Evolutionary conservation across 345 rosid species (phyloP).

Genomic region (Rhizophora apiculata): DNA sequence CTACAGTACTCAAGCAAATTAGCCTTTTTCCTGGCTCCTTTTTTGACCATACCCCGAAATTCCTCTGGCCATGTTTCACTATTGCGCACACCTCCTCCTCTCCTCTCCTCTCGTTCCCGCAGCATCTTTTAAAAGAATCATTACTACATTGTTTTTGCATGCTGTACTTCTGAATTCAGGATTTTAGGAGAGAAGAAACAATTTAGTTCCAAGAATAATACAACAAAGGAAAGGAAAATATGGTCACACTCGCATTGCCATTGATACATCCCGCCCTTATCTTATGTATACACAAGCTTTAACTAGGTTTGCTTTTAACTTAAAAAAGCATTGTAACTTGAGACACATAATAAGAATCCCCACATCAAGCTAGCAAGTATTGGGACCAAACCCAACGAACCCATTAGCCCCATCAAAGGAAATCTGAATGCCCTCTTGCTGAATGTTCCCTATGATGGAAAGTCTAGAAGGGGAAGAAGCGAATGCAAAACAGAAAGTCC

Average conservation of each 20-base stretch:
- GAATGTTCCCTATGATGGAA: slow-evolving; percentile 93
- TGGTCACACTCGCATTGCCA: not conserved
- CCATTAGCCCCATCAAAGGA: slow-evolving; percentile 92
- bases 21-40: slow-evolving; percentile 18
- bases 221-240: not conserved
- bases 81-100: not conserved
- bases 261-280: not conserved
- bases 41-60: slow-evolving; percentile 26
- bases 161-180: not conserved
- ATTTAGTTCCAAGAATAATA: not conserved
- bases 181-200: not conserved
- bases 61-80: slow-evolving; percentile 11
- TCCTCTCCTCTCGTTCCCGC: not conserved
- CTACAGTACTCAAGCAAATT: slow-evolving; percentile 10
- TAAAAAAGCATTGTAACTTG: slow-evolving; percentile 1
- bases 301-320: not conserved
- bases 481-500: slow-evolving; percentile 91
- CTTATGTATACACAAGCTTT: not conserved
- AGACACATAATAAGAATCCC: not conserved
- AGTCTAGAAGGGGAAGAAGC: slow-evolving; percentile 68
- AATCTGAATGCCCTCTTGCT: slow-evolving; percentile 94
- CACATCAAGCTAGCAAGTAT: slow-evolving; percentile 46
- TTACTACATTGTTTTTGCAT: not conserved
- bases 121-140: slow-evolving; percentile 15
- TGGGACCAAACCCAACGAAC: slow-evolving; percentile 94